Evolutionary conservation across 768 basidiomycete genomes (phyloP), one percentile per base, ranked within the genome.

Genomic region (Neoboletus brunneissimus): DNA sequence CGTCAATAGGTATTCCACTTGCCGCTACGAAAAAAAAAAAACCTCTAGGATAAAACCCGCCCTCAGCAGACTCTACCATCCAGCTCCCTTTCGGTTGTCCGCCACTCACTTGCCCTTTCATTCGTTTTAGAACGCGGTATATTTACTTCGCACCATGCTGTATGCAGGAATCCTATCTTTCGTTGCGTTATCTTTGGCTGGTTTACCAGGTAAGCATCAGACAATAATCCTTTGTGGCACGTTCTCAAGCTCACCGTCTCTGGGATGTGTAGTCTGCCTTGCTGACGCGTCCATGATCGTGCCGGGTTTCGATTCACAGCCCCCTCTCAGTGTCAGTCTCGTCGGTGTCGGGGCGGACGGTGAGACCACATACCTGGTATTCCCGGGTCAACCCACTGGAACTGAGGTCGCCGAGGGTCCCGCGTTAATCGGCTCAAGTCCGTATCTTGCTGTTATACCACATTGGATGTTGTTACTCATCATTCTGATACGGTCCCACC

Each of bases 331-430:
- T 50, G 79, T 74, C 43, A 69, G 73, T 56, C 64, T 72, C 38
- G 37, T 79, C n/a, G 78, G 79, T 11, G 75, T 76, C 18, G 79
- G 75, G 6, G 44, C 64, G 16, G 66, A 75, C 54, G 77, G 78
- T 20, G 64, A 68, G 44, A 80, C 80, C 13, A 79, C 79, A 18
- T 81, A 73, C 67, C 66, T 61, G n/a, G 53, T 80, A 43, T 62
- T 72, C 7, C 69, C 75, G 35, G 79, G 75, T 1, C 52, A 63
- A 29, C 55, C 69, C 10, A 78, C 73, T 22, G 73, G 73, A 32
- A 67, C 69, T 7, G 63, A 62, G 35, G n/a, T 32, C 5, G n/a
- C 35, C 4, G 65, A 71, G 31, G 66, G 72, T 7, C 52, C 57
- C 32, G 73, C 70, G 31, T 71, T 76, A 51, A 43, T 62, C n/a